phyloP scores from a whole-genome alignment of 768 basidiomycete genomes.

The Podaxis carcinomalis region DNA sequence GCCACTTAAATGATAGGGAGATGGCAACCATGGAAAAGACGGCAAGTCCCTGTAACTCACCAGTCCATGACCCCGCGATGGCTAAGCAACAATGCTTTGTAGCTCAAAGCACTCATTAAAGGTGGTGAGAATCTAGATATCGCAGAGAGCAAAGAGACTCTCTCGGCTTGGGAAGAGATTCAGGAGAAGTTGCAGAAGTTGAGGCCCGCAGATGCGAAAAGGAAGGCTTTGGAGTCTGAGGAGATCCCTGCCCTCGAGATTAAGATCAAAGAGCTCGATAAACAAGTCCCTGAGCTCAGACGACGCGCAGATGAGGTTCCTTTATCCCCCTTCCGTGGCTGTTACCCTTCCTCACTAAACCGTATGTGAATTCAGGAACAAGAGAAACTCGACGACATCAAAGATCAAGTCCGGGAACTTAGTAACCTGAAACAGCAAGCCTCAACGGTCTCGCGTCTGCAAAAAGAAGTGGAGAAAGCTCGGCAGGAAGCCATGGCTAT shows the following conservation, averaged over 20 bases:
- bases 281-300: conserved; percentile 47
- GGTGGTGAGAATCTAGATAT: not conserved
- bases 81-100: not conserved
- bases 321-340: not conserved
- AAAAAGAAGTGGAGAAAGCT: conserved; percentile 55
- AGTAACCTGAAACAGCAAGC: conserved; percentile 57
- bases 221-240: conserved; percentile 46
- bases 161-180: conserved; percentile 58
- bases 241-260: conserved; percentile 69
- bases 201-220: conserved; percentile 49
- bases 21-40: conserved; percentile 63
- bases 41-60: conserved; percentile 29
- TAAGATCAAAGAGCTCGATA: conserved; percentile 55
- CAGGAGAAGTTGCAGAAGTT: conserved; percentile 54
- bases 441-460: conserved; percentile 50
- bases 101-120: conserved; percentile 8
- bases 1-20: conserved; percentile 52
- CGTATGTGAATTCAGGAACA: conserved; percentile 34
- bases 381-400: conserved; percentile 47
- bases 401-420: conserved; percentile 60
- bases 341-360: conserved; percentile 1
- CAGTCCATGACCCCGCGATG: not conserved
- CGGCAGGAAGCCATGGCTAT: conserved; percentile 57
- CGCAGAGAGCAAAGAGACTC: conserved; percentile 33
- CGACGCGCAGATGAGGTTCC: conserved; percentile 60